phyloP scores from a whole-genome alignment of 106 monocot genomes.

The Amphibolis antarctica region DNA sequence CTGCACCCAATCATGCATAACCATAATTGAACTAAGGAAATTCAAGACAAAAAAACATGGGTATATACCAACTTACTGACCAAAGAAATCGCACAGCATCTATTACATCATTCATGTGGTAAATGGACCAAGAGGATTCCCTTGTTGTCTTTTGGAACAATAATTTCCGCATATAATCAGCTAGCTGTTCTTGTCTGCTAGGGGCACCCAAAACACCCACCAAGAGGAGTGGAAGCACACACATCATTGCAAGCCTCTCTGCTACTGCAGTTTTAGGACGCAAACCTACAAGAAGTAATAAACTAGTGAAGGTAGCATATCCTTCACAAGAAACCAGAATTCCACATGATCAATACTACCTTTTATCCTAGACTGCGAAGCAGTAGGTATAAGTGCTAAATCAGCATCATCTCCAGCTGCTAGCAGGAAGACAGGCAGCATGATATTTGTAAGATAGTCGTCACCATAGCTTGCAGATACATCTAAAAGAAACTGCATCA shows the following conservation, averaged over 20 bases:
- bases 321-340: not conserved
- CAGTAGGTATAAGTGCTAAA: constrained; percentile 59
- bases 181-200: constrained; percentile 34
- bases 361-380: constrained; percentile 53
- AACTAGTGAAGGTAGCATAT: not conserved
- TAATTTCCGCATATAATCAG: constrained; percentile 74
- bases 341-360: constrained; percentile 24
- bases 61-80: constrained; percentile 15
- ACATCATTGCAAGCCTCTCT: constrained; percentile 67
- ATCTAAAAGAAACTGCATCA: constrained; percentile 63
- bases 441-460: constrained; percentile 59
- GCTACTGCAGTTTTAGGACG: constrained; percentile 64
- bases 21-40: not conserved
- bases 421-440: constrained; percentile 84
- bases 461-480: constrained; percentile 54
- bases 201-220: constrained; percentile 73
- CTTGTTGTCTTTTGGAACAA: constrained; percentile 43
- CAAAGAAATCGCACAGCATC: constrained; percentile 85
- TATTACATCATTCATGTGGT: constrained; percentile 48
- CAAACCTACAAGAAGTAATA: constrained; percentile 47
- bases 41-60: not conserved
- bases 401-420: constrained; percentile 88
- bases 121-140: constrained; percentile 42
- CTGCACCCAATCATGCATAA: constrained; percentile 28
- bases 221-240: constrained; percentile 82